A percentile compares a stretch with the other conserved stretches of the same genome.
These are phyloP conservation scores for Mediolabrus comicus DNA, from an alignment of 108 stramenopile species.

Conservation along the genomic window DNA sequence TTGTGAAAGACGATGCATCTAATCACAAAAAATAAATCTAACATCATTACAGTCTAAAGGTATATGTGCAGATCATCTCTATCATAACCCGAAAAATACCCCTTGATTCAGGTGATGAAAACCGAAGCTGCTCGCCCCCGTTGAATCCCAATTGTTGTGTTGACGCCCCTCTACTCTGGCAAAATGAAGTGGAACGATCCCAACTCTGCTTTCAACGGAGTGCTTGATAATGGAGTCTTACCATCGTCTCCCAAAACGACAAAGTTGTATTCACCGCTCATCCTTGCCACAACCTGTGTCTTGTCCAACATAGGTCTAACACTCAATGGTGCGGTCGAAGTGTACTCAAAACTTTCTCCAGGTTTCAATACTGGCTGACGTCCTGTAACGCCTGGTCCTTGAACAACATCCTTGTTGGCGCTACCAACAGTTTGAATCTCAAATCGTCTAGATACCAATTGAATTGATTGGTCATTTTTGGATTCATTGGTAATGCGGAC, in stretches of 20 bases:
- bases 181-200: constrained; percentile 87
- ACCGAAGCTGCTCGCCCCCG: no score
- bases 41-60: constrained; percentile 5
- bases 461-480: constrained; percentile 55
- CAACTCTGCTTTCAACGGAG: constrained; percentile 82
- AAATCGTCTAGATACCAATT: constrained; percentile 86
- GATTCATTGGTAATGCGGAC: constrained; percentile 92
- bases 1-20: no score
- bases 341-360: constrained; percentile 92
- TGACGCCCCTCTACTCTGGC: constrained; percentile 49
- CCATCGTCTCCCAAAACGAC: constrained; percentile 77
- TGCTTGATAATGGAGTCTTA: constrained; percentile 67
- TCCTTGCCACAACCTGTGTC: constrained; percentile 86
- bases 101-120: not conserved
- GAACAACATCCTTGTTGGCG: constrained; percentile 83
- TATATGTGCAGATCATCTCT: not conserved
- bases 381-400: constrained; percentile 90
- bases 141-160: no score
- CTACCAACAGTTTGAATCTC: constrained; percentile 89
- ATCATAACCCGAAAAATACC: not conserved
- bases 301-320: constrained; percentile 79
- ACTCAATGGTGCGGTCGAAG: constrained; percentile 79
- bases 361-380: constrained; percentile 91
- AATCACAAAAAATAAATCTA: constrained; percentile 5
- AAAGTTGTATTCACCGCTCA: constrained; percentile 88